Conservation (phyloP, 2,329 filamentous ascomycete genomes). For the Xylariomycetidae sp. region DNA sequence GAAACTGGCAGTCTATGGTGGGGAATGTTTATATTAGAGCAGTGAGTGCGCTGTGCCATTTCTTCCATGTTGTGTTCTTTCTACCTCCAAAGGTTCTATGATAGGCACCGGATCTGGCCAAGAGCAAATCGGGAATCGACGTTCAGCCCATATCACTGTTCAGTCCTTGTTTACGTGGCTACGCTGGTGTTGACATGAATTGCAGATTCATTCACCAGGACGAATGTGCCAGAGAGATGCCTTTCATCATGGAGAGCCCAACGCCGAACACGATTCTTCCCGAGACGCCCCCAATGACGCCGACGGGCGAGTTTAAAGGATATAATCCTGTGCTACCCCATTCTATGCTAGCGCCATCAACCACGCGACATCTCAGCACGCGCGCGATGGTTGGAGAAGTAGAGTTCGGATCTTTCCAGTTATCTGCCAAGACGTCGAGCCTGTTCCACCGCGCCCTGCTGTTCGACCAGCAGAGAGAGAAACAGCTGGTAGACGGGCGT, state of each 20-base stretch:
- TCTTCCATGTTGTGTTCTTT: not conserved
- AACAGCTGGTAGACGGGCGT: too few species aligned
- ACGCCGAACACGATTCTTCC: slow-evolving; percentile 23
- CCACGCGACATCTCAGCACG: slow-evolving; percentile 13
- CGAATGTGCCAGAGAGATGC: slow-evolving; percentile 21
- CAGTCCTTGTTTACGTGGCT: not conserved
- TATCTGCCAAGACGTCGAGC: slow-evolving; percentile 26
- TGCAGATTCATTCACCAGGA: slow-evolving; percentile 28
- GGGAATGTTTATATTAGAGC: slow-evolving; percentile 39
- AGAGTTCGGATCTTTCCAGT: slow-evolving; percentile 22
- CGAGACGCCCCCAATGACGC: slow-evolving; percentile 19
- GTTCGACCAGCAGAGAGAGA: slow-evolving; percentile 25
- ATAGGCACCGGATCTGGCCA: too few species aligned
- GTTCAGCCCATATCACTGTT: not conserved
- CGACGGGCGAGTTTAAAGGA: not conserved
- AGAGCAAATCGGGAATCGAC: too few species aligned
- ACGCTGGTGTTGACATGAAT: too few species aligned
- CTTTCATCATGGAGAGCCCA: slow-evolving; percentile 28
- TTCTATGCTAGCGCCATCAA: not conserved
- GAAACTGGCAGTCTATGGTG: slow-evolving; percentile 38
- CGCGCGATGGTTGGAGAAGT: slow-evolving; percentile 16
- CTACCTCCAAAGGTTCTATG: too few species aligned
- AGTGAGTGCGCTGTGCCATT: slow-evolving; percentile 31
- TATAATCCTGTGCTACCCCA: not conserved
- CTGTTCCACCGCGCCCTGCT: slow-evolving; percentile 26